Evolutionary conservation across 78 protist species (phyloP), one percentile per base, ranked within the genome.

Genomic region (Dictyostelium brefeldianum): DNA sequence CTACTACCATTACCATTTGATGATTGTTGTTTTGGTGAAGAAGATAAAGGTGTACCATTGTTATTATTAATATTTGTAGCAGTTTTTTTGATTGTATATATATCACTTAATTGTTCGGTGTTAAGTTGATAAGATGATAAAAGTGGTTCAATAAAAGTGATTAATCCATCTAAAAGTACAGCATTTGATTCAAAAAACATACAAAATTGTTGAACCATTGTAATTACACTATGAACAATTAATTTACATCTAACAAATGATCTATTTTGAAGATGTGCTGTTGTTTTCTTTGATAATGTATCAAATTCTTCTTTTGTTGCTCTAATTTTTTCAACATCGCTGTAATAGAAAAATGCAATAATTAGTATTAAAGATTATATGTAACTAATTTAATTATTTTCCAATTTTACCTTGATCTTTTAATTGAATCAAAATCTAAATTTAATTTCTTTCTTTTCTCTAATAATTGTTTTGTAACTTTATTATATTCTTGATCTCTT

Each of bases 191-290:
- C 93, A 43, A 64, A 87, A 64, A 87, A 87, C 36, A 87, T 50
- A 77, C 85, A 74, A 59, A 87, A 87, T 54, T 87, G 93, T 64
- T 87, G 93, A 20, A 87, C 69, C 83, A 87, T 62, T 14, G 93
- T 77, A 14, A 87, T 20, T 18, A 87, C 69, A 48, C 85, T 87
- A 27, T 87, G 93, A 87, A 87, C 79, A 6, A 87, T 87, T 15
- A 87, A 29, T 64, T 87, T 87, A 64, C 93, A 87, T 46, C 93
- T 53, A 36, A 87, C 71, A 56, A 47, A 59, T 77, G 93, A 87
- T 78, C 93, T 74, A 50, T 80, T 65, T 59, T 87, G 83, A 20
- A 87, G 29, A 78, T 87, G 93, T 25, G 74, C n/a, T 36, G 41
- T 20, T 59, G 84, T 78, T n/a, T 64, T 74, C 31, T 87, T 87